Percentiles rank a stretch among this genome's conserved stretches.
Conservation (phyloP, 225 moss, liverwort and hornwort species). For the Sphagnum tenellum region DNA sequence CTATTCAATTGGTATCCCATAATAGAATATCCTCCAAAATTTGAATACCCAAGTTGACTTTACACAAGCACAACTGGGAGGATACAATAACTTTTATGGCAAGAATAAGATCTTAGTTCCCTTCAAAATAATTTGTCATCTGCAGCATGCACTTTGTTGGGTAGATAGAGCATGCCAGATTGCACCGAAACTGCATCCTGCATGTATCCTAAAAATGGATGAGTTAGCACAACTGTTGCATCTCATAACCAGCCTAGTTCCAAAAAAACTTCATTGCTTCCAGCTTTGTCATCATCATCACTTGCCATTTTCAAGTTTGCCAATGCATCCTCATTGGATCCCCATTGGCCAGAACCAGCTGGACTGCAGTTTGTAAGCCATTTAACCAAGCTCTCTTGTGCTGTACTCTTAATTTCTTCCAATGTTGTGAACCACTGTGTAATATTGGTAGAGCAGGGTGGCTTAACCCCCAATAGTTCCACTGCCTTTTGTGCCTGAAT, state of each 20-base stretch:
- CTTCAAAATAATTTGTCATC: constrained; percentile 91
- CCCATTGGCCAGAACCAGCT: constrained; percentile 42
- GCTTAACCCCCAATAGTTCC: constrained; percentile 51
- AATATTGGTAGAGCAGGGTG: constrained; percentile 50
- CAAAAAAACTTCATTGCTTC: constrained; percentile 40
- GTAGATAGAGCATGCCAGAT: constrained; percentile 52
- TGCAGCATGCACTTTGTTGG: constrained; percentile 69
- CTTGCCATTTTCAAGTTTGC: constrained; percentile 63
- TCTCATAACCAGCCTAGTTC: constrained; percentile 62
- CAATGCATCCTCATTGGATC: constrained; percentile 84
- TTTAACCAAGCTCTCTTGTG: constrained; percentile 72
- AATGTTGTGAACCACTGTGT: constrained; percentile 66
- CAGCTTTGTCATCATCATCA: constrained; percentile 49
- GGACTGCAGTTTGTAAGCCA: constrained; percentile 36
- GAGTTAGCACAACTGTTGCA: constrained; percentile 36
- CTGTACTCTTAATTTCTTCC: constrained; percentile 66
- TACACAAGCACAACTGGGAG: constrained; percentile 5
- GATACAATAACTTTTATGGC: constrained; percentile 96
- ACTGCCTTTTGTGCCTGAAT: too few species aligned
- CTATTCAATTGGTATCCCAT: too few species aligned
- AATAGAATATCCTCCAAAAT: too few species aligned
- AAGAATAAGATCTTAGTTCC: constrained; percentile 81
- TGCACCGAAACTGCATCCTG: constrained; percentile 42
- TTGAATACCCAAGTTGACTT: too few species aligned
- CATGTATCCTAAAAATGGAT: constrained; percentile 46